Evolutionary conservation across 495 filamentous ascomycete genomes (phyloP).

Genomic region (Aspergillus leporis): DNA sequence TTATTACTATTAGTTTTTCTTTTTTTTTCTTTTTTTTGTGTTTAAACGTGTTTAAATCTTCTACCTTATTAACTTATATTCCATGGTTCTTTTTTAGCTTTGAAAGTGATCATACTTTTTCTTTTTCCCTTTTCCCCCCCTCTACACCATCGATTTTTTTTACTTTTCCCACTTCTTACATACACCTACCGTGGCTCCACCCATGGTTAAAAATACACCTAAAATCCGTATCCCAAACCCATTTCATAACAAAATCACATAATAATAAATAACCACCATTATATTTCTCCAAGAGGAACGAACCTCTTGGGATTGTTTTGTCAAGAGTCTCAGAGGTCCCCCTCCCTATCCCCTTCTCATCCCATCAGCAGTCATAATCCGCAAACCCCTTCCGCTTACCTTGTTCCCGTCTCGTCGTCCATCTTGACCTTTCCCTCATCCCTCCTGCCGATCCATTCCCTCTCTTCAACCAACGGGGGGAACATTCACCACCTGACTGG

Average conservation of each 20-base stretch:
- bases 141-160: not conserved
- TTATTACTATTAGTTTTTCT: not conserved
- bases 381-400: slow-evolving; percentile 18
- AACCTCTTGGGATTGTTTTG: slow-evolving; percentile 1
- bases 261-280: slow-evolving; percentile 5
- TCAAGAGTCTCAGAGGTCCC: not conserved
- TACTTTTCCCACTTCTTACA: not conserved
- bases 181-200: slow-evolving; percentile 10
- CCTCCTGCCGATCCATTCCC: slow-evolving; percentile 51
- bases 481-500: slow-evolving; percentile 15
- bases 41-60: not conserved
- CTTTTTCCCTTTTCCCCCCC: slow-evolving; percentile 1
- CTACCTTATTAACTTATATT: not conserved
- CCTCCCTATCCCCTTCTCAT: slow-evolving; percentile 12
- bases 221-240: slow-evolving; percentile 4
- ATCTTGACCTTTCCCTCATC: slow-evolving; percentile 17
- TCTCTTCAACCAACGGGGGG: slow-evolving; percentile 5
- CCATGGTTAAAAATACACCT: slow-evolving; percentile 3
- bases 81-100: not conserved
- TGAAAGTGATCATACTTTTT: not conserved
- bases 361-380: slow-evolving; percentile 3
- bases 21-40: not conserved
- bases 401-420: not conserved
- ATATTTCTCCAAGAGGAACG: not conserved
- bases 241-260: slow-evolving; percentile 8